phyloP scores from a whole-genome alignment of 768 basidiomycete species.

The Boletus rubescentipes region DNA sequence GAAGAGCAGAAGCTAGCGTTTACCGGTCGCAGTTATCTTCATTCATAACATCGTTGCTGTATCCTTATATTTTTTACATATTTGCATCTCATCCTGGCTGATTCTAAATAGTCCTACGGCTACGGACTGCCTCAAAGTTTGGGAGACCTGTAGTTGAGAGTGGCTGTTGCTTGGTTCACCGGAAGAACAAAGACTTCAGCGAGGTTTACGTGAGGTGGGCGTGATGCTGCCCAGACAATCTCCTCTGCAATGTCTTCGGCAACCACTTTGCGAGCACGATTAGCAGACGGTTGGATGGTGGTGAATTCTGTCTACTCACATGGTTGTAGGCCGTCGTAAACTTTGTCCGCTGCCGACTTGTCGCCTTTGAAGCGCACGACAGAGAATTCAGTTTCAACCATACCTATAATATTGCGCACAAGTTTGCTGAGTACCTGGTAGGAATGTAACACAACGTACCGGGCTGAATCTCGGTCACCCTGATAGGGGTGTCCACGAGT shows the following conservation, averaged over 20 bases:
- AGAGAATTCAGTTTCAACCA: slow-evolving; percentile 94
- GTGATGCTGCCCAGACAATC: slow-evolving; percentile 93
- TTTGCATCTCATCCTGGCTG: slow-evolving; percentile 2
- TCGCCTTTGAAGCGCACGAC: slow-evolving; percentile 89
- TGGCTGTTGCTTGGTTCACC: slow-evolving; percentile 74
- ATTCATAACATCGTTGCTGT: slow-evolving; percentile 28
- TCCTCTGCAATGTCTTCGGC: slow-evolving; percentile 94
- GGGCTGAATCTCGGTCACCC: slow-evolving; percentile 94
- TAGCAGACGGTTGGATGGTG: not conserved
- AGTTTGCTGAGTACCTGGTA: slow-evolving; percentile 2
- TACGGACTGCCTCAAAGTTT: not conserved
- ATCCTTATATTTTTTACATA: slow-evolving; percentile 29
- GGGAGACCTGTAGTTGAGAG: slow-evolving; percentile 53
- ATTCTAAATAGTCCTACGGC: not conserved
- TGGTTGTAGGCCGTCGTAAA: slow-evolving; percentile 87
- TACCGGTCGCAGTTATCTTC: slow-evolving; percentile 12
- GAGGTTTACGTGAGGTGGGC: slow-evolving; percentile 90
- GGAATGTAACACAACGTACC: slow-evolving; percentile 42
- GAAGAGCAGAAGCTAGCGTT: slow-evolving; percentile 41
- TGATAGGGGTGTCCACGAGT: slow-evolving; percentile 87
- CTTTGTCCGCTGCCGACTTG: slow-evolving; percentile 75
- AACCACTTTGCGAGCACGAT: slow-evolving; percentile 53
- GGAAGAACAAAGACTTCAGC: slow-evolving; percentile 79
- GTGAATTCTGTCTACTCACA: slow-evolving; percentile 45
- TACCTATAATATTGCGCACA: slow-evolving; percentile 42